Base-by-base conservation (phyloP, 768 basidiomycete genomes). In the Lanmaoa rubissima region DNA sequence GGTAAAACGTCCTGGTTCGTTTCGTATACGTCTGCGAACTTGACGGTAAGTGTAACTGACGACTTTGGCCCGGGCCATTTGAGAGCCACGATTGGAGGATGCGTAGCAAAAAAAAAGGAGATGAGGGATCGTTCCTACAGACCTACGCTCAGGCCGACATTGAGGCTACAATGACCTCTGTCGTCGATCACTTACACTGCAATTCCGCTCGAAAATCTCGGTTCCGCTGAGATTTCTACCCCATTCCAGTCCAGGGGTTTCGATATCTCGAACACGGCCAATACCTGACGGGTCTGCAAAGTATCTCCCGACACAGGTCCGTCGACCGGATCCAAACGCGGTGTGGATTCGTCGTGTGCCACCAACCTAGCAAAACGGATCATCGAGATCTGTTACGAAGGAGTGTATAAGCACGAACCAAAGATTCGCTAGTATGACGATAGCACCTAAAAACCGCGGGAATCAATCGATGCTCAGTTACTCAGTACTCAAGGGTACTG, bases 261-360 rank as follows among this genome's bases (percentile, higher is more conserved):
- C 36, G 48, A 32, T 14, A 66, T 43, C 34, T 51, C 53, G 57
- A 54, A 66, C 31, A 55, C 44, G 0, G 65, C 54, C 40, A 65
- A 40, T 11, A 59, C 36, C 17, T 0, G 60, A 59, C 4, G 39
- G 36, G 24, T 67, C 60, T 14, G 65, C 65, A 42, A 67, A 51
- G 46, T 67, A 31, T 38, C 57, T 54, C 6, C 69, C 67, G 14
- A 54, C 51, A 26, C 69, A 66, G 10, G 63, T 55, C 17, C 65
- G 60, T 7, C 70, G 58, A 36, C 69, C 69, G 35, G 64, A 71
- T 19, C 69, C 69, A 35, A 61, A 70, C 1, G 26, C 48, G n/a
- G n/a, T n/a, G n/a, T n/a, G 39, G 61, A 61, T 48, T 61, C 61
- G 16, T 64, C 51, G 8, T 58, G 64, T 6, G 53, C 35, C 64